Evolutionary conservation across 1,284 basidiomycete species (phyloP), one percentile per base, ranked within the genome.

Genomic region (Ustilago tritici): DNA sequence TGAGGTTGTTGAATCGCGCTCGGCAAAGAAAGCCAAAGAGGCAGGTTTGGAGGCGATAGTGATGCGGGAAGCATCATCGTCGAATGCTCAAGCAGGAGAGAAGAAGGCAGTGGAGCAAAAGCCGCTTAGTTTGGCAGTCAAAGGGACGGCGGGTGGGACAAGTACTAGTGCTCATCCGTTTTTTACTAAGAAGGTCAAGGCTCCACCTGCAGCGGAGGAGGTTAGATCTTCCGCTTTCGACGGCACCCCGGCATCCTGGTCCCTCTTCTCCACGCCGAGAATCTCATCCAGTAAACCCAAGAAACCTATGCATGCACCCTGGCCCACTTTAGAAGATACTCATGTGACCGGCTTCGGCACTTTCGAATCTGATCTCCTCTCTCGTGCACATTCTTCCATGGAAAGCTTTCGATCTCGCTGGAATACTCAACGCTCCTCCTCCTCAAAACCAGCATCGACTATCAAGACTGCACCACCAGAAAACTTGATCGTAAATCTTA

Each of bases 121-220:
- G 9, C 66, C 67, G 23, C 54, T 68, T 38, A 70, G 70, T 28
- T 58, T 77, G 23, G 75, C 66, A 7, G 75, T 73, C 40, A 70
- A 70, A 32, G 70, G 75, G 1, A 67, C 67, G 2, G 23, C 23
- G 23, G 23, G 23, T 28, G 49, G 49, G 5, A 34, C 59, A 19
- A 56, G 38, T 10, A 56, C 66, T 5, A 38, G 53, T n/a, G 47
- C 67, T 19, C 75, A 77, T 55, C 75, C 75, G 1, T 77, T 77
- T 54, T 77, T 77, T 47, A 17, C 23, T 7, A 73, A 68, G 38
- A 73, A 72, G 47, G 38, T 61, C 9, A 66, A 68, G 32, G 65
- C 46, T 9, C 49, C 53, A 5, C 38, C 41, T 12, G 57, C 47
- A 19, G 47, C 61, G 54, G 53, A 35, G 56, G 15, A 41, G 15